Conservation (phyloP, 306 rosid species). For the Pachyrhizus erosus region DNA sequence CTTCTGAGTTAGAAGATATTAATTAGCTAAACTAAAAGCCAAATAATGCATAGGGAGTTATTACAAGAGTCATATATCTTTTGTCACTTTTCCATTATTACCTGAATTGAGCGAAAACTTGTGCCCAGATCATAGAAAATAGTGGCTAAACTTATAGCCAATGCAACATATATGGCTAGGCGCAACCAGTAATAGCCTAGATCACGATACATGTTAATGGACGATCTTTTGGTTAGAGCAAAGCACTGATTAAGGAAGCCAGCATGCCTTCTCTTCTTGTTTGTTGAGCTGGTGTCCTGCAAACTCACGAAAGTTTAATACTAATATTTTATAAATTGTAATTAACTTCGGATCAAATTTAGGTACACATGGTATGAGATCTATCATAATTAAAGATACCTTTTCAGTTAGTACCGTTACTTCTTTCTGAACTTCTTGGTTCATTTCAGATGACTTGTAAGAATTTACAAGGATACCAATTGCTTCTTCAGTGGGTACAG, state of each 20-base stretch:
- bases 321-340: background rate
- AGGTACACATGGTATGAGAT: background rate
- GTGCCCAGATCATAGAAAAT: slow-evolving; percentile 49
- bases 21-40: background rate
- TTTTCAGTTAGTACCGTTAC: slow-evolving; percentile 24
- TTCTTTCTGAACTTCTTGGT: slow-evolving; percentile 41
- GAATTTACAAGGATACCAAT: slow-evolving; percentile 42
- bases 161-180: slow-evolving; percentile 51
- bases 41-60: background rate
- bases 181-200: slow-evolving; percentile 82
- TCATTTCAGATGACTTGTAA: slow-evolving; percentile 43
- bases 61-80: background rate
- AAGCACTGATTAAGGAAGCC: slow-evolving; percentile 59
- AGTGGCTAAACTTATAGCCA: slow-evolving; percentile 55
- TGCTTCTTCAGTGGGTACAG: slow-evolving; percentile 42
- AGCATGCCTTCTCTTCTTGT: slow-evolving; percentile 57
- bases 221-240: slow-evolving; percentile 66
- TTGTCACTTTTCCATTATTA: slow-evolving; percentile 14
- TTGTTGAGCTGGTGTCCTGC: slow-evolving; percentile 41
- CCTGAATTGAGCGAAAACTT: slow-evolving; percentile 57
- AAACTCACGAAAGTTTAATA: background rate
- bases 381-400: slow-evolving; percentile 32
- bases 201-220: slow-evolving; percentile 70
- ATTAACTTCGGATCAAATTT: background rate
- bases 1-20: background rate